Conservation (phyloP, 208 protist species). For the Leishmania guyanensis region DNA sequence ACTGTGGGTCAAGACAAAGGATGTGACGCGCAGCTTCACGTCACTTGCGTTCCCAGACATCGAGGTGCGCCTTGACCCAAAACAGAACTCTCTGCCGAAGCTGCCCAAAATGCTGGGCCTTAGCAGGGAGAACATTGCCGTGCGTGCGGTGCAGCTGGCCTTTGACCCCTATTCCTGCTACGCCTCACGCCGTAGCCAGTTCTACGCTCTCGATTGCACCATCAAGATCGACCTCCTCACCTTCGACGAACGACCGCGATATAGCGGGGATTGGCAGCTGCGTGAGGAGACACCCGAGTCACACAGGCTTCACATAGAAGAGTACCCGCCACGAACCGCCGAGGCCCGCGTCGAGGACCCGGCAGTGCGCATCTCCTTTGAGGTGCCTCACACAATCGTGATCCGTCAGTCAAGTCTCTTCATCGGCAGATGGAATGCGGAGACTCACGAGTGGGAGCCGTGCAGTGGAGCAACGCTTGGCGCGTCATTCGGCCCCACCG, state of each 20-base stretch:
- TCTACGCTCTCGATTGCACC: slow-evolving; percentile 87
- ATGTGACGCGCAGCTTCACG: slow-evolving; percentile 85
- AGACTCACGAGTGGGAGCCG: slow-evolving; percentile 76
- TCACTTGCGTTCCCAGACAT: slow-evolving; percentile 77
- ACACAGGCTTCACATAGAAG: slow-evolving; percentile 69
- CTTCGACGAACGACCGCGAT: slow-evolving; percentile 77
- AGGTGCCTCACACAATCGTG: slow-evolving; percentile 79
- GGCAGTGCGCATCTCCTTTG: slow-evolving; percentile 82
- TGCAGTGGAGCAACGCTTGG: slow-evolving; percentile 77
- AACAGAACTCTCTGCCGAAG: slow-evolving; percentile 64
- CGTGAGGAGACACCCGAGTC: slow-evolving; percentile 70
- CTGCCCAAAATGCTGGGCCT: slow-evolving; percentile 87
- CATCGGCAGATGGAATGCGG: slow-evolving; percentile 81
- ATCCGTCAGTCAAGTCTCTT: slow-evolving; percentile 83
- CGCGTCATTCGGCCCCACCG: slow-evolving; percentile 38
- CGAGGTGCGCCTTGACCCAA: slow-evolving; percentile 86
- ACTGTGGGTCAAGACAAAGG: slow-evolving; percentile 90
- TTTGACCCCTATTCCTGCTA: slow-evolving; percentile 84
- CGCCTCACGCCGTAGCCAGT: slow-evolving; percentile 45
- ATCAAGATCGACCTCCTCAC: slow-evolving; percentile 86
- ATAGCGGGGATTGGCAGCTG: slow-evolving; percentile 77
- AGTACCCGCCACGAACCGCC: slow-evolving; percentile 72
- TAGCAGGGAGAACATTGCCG: slow-evolving; percentile 88
- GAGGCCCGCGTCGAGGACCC: slow-evolving; percentile 68
- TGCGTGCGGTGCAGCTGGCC: slow-evolving; percentile 85